These are phyloP conservation scores for Nasturtium officinale DNA, from an alignment of 345 rosid genomes.

Conservation along the genomic window DNA sequence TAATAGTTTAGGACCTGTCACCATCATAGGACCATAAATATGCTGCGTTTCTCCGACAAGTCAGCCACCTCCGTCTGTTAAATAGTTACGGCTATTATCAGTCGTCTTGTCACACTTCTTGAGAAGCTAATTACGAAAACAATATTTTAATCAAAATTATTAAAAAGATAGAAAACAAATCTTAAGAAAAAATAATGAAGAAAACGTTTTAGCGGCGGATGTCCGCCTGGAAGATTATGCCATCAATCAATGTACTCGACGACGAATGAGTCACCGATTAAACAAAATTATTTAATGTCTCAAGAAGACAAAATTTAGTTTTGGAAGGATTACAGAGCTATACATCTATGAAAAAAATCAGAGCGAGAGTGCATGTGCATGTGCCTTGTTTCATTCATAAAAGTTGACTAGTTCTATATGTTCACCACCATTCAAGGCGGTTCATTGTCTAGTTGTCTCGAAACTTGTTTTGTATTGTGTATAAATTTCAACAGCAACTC, in stretches of 20 bases:
- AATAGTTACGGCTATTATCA: conserved; percentile 28
- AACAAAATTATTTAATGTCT: not conserved
- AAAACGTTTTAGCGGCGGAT: conserved; percentile 24
- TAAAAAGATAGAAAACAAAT: not conserved
- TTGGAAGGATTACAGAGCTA: not conserved
- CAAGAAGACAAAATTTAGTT: not conserved
- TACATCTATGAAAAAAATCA: not conserved
- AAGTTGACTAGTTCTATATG: not conserved
- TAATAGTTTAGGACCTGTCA: conserved; percentile 21
- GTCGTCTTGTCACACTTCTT: conserved; percentile 30
- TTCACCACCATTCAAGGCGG: conserved; percentile 12
- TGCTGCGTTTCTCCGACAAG: conserved; percentile 24
- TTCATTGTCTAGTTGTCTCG: conserved; percentile 2
- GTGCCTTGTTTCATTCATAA: not conserved
- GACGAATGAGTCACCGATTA: not conserved
- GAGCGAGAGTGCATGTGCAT: not conserved
- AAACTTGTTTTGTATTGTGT: conserved; percentile 26
- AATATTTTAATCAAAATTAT: not conserved
- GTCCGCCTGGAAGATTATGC: conserved; percentile 16
- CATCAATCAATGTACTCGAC: not conserved
- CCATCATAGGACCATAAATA: conserved; percentile 27
- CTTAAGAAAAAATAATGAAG: not conserved
- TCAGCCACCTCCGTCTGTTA: conserved; percentile 18
- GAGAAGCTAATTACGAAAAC: not conserved
- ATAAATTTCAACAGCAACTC: no score